Base-by-base conservation (phyloP, 805 yeast genomes). In the Metahyphopichia silvanorum region DNA sequence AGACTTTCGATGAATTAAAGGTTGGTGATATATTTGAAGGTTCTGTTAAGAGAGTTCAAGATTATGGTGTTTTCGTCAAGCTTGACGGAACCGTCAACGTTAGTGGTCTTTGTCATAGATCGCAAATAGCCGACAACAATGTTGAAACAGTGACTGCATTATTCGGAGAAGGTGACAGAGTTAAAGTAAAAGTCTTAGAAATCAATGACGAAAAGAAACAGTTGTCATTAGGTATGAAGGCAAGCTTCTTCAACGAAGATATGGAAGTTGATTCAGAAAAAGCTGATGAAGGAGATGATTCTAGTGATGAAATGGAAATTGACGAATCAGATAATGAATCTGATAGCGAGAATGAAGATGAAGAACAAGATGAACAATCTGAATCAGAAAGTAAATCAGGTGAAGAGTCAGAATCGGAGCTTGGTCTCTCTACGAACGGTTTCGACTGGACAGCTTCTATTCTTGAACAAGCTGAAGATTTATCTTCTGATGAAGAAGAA, bases 371-470 rank as follows among this genome's bases (percentile, higher is more conserved):
- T 10, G 57, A 51, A 8, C 51, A 32, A 6, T 57, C 51, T 1
- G 49, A 48, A n/a, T 57, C 51, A 11, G 44, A 35, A 13, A 58
- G 48, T 4, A 49, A 43, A 5, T 55, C 46, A 21, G 62, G 46
- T 12, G 60, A 55, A 5, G 63, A 47, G 8, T 28, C 45, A 6
- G 54, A 52, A 14, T 33, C 62, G 1, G 30, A 65, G 16, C 65
- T 59, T 24, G 95, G 95, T 6, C 70, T 93, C 36, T 78, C 88
- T 13, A 82, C 94, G 24, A 80, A 78, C 47, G 94, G 94, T 3
- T 93, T 93, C 49, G 96, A 93, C 58, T 93, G 98, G 98, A 82
- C 95, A 28, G 95, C 95, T 2, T 80, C 86, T 25, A 79, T 86
- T 44, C 68, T 88, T 41, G 95, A 86, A 46, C 94, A 86, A 61